phyloP scores from a whole-genome alignment of 768 basidiomycete genomes.

The Termitomyces sp. region DNA sequence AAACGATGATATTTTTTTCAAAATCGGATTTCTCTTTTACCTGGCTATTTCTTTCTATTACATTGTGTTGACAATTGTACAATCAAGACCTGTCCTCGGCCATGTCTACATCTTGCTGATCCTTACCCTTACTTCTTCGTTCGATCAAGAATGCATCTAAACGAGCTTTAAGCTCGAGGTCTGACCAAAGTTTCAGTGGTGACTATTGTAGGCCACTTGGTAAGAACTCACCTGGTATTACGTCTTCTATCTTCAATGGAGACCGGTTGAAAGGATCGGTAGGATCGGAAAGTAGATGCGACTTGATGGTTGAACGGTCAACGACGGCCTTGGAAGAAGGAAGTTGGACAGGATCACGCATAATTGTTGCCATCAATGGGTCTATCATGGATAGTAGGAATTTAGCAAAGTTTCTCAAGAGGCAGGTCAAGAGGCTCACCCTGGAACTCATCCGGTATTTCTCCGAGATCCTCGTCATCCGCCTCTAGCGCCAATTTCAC shows the following conservation, averaged over 20 bases:
- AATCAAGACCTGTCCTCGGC: slow-evolving; percentile 5
- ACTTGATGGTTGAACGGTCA: slow-evolving; percentile 91
- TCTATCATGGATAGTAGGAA: slow-evolving; percentile 35
- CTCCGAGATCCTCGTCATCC: slow-evolving; percentile 81
- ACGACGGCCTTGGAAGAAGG: slow-evolving; percentile 77
- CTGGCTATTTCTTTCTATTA: neutral
- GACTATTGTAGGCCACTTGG: neutral
- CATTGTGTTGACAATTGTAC: slow-evolving; percentile 5
- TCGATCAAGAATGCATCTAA: slow-evolving; percentile 71
- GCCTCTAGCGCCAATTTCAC: slow-evolving; percentile 74
- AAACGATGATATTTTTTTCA: slow-evolving; percentile 29
- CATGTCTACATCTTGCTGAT: slow-evolving; percentile 13
- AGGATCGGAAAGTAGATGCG: slow-evolving; percentile 84
- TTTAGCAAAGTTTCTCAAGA: neutral
- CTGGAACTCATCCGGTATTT: slow-evolving; percentile 92
- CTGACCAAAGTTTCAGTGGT: slow-evolving; percentile 25
- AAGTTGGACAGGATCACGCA: slow-evolving; percentile 91
- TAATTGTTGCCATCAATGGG: slow-evolving; percentile 85
- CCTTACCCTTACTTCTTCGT: slow-evolving; percentile 34
- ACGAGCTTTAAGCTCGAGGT: slow-evolving; percentile 62
- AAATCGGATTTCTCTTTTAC: neutral
- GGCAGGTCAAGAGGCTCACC: slow-evolving; percentile 40
- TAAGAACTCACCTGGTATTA: slow-evolving; percentile 54
- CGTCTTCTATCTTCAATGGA: slow-evolving; percentile 75
- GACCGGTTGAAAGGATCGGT: slow-evolving; percentile 95